Conservation (phyloP, 2,329 filamentous ascomycete genomes). For the Colletotrichum somersetense region DNA sequence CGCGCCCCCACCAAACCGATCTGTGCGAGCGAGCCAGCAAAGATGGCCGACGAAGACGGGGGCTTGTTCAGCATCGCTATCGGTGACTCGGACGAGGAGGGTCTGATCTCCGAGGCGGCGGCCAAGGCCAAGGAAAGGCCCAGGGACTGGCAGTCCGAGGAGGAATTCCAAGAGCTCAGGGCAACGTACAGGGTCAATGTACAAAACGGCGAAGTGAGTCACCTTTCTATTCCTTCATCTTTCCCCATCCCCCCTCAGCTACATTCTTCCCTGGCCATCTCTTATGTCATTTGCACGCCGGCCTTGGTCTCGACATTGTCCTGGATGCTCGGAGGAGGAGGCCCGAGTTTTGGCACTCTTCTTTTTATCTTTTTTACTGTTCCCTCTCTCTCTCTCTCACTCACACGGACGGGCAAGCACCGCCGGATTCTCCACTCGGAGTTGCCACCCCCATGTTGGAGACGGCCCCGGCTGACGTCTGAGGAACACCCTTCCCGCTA, state of each 20-base stretch:
- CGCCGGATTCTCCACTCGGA: neutral
- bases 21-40: neutral
- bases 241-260: neutral
- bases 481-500: slow-evolving; percentile 44
- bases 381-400: neutral
- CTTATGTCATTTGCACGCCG: neutral
- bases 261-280: neutral
- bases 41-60: slow-evolving; percentile 46
- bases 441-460: neutral
- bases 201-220: slow-evolving; percentile 66
- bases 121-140: slow-evolving; percentile 47
- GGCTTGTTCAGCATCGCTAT: slow-evolving; percentile 51
- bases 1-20: neutral
- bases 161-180: slow-evolving; percentile 62
- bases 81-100: slow-evolving; percentile 50
- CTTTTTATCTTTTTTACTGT: too few relatives aligned
- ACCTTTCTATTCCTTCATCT: neutral
- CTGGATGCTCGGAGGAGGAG: neutral
- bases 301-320: neutral
- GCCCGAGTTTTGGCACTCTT: neutral
- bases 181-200: slow-evolving; percentile 61
- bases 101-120: slow-evolving; percentile 35
- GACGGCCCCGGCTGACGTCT: neutral
- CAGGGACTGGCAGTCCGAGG: slow-evolving; percentile 62
- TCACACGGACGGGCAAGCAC: neutral